phyloP scores from a whole-genome alignment of 2,329 filamentous ascomycete species.

The Monosporascus sp. region DNA sequence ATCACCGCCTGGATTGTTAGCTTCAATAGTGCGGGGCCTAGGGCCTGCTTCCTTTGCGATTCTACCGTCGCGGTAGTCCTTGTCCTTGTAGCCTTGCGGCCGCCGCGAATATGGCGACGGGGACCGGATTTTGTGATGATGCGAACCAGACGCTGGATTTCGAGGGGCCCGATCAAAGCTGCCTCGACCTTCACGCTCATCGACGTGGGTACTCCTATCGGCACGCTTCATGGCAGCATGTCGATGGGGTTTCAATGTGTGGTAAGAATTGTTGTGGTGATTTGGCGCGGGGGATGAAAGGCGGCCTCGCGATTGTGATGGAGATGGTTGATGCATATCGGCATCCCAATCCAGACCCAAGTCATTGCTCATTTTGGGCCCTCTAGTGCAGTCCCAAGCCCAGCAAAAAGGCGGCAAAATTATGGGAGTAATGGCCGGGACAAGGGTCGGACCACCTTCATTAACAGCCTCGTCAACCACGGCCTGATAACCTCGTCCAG shows the following conservation, averaged over 20 bases:
- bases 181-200: constrained; percentile 30
- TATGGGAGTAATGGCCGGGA: neutral
- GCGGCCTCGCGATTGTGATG: neutral
- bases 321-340: neutral
- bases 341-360: neutral
- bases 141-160: constrained; percentile 12
- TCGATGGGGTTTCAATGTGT: constrained; percentile 19
- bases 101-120: constrained; percentile 18
- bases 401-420: neutral
- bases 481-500: neutral
- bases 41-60: constrained; percentile 28
- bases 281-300: constrained; percentile 10
- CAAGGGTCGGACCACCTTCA: neutral
- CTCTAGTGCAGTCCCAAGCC: no score
- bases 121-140: constrained; percentile 15
- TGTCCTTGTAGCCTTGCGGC: constrained; percentile 16
- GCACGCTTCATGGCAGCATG: constrained; percentile 35
- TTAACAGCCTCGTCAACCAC: neutral
- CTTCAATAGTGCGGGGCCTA: constrained; percentile 25
- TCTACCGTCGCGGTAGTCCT: constrained; percentile 15
- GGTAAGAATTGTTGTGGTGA: constrained; percentile 12
- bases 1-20: constrained; percentile 31
- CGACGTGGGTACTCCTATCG: constrained; percentile 30
- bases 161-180: constrained; percentile 24
- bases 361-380: neutral